These are phyloP conservation scores for Salix brachista DNA, from an alignment of 345 rosid species.

Conservation along the genomic window DNA sequence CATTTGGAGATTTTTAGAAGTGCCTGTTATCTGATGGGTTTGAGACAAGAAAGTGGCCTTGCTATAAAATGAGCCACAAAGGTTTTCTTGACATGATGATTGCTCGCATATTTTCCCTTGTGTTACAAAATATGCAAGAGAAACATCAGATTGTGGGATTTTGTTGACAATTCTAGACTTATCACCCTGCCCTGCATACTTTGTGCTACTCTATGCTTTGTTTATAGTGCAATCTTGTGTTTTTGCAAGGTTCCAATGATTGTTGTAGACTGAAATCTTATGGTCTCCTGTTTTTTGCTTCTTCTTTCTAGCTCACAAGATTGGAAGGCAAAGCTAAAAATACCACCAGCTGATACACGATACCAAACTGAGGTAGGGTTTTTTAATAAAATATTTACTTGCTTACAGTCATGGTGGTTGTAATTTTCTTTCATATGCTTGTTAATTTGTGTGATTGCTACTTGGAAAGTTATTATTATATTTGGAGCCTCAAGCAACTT, in stretches of 20 bases:
- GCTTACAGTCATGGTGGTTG: not conserved
- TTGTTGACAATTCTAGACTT: not conserved
- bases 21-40: not conserved
- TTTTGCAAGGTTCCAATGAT: not conserved
- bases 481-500: not conserved
- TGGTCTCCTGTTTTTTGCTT: not conserved
- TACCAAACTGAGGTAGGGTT: constrained; percentile 76
- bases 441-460: not conserved
- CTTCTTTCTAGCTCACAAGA: constrained; percentile 55
- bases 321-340: constrained; percentile 77
- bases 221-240: not conserved
- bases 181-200: not conserved
- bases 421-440: not conserved
- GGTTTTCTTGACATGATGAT: not conserved
- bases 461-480: not conserved
- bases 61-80: not conserved
- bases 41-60: not conserved
- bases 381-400: not conserved
- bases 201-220: not conserved
- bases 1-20: not conserved
- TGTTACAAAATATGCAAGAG: not conserved
- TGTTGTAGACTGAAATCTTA: not conserved
- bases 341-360: constrained; percentile 75
- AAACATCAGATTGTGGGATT: not conserved
- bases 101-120: not conserved